Conservation (phyloP, 306 rosid genomes). For the Fragaria vesca region DNA sequence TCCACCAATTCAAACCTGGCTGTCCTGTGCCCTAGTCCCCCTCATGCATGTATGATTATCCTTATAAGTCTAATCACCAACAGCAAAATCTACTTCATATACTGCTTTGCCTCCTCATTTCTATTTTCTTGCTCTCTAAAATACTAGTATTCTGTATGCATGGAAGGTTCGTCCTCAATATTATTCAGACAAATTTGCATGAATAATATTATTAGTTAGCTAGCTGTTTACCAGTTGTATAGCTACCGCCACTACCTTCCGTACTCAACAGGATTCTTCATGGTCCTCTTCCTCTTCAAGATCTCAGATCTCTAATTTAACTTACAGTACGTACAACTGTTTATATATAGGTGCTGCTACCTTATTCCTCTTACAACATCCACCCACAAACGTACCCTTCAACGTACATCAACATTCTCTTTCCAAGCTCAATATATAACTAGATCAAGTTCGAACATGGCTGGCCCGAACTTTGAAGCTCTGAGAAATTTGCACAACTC, state of each 20-base stretch:
- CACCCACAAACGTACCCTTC: background rate
- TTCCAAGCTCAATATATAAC: background rate
- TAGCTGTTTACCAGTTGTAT: conserved; percentile 39
- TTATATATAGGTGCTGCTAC: background rate
- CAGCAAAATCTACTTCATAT: conserved; percentile 12
- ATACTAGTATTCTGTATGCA: background rate
- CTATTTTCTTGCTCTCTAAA: background rate
- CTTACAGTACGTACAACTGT: background rate
- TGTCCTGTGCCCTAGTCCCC: background rate
- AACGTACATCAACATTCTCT: background rate
- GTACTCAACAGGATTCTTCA: conserved; percentile 42
- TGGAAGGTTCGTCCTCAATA: background rate
- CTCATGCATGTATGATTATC: conserved; percentile 19
- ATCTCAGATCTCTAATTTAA: conserved; percentile 35
- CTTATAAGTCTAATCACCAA: conserved; percentile 8
- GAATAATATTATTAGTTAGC: background rate
- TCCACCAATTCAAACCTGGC: conserved; percentile 7
- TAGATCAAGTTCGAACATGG: conserved; percentile 21
- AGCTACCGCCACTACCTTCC: conserved; percentile 20
- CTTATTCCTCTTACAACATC: background rate
- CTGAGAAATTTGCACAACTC: conserved; percentile 53
- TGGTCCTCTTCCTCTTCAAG: conserved; percentile 24
- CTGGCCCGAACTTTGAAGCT: conserved; percentile 50
- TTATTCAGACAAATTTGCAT: conserved; percentile 33
- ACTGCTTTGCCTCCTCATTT: background rate